A percentile compares a stretch with the other conserved stretches of the same genome.
phyloP scores from a whole-genome alignment of 2,329 filamentous ascomycete genomes.

The Talaromyces sp. region DNA sequence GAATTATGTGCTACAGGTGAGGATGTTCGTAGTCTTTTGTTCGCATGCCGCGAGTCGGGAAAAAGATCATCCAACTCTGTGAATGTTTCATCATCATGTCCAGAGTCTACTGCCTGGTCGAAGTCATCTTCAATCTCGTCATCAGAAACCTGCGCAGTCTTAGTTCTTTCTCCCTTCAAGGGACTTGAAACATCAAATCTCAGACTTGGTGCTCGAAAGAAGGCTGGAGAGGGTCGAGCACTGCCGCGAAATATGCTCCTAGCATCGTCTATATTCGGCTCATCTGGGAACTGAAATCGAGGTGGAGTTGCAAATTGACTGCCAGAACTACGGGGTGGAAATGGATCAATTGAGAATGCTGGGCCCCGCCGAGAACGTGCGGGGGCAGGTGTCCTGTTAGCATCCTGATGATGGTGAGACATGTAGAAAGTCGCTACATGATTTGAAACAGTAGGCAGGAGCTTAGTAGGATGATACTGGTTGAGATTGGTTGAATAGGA shows the following conservation, averaged over 20 bases:
- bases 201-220: not conserved
- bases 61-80: conserved; percentile 32
- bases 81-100: conserved; percentile 19
- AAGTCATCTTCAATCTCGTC: conserved; percentile 6
- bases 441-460: not conserved
- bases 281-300: conserved; percentile 15
- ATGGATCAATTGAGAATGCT: conserved; percentile 11
- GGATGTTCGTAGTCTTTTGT: conserved; percentile 33
- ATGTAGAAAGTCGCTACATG: conserved; percentile 2
- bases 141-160: not conserved
- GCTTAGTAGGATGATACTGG: no score
- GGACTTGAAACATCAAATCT: not conserved
- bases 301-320: conserved; percentile 19
- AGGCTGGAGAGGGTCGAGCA: not conserved
- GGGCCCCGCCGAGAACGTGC: conserved; percentile 13
- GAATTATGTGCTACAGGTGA: not conserved
- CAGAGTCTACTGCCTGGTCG: conserved; percentile 12
- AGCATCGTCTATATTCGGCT: not conserved
- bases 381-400: conserved; percentile 2
- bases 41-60: conserved; percentile 23
- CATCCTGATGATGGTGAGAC: conserved; percentile 1
- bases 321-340: not conserved
- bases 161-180: not conserved
- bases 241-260: not conserved
- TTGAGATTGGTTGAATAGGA: not conserved